phyloP scores from a whole-genome alignment of 495 filamentous ascomycete genomes.

The Penicillium bovifimosum region DNA sequence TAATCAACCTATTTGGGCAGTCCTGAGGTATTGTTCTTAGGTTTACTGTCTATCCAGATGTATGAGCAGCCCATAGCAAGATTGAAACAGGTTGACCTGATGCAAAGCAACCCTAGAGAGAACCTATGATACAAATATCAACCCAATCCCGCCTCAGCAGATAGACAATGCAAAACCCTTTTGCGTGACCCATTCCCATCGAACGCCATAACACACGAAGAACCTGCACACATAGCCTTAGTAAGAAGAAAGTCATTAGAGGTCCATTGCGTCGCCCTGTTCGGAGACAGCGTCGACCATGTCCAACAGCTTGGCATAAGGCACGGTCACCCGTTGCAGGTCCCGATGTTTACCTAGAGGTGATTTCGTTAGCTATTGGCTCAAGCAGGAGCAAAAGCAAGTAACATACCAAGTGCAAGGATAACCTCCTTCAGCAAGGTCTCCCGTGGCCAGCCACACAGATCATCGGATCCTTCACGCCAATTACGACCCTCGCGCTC shows the following conservation, averaged over 20 bases:
- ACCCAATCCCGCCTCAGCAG: neutral
- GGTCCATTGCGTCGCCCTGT: slow-evolving; percentile 51
- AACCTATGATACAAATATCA: slow-evolving; percentile 12
- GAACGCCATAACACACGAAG: slow-evolving; percentile 12
- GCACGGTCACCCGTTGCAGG: slow-evolving; percentile 84
- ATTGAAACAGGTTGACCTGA: neutral
- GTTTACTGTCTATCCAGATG: neutral
- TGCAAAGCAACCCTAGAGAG: neutral
- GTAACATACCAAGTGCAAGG: slow-evolving; percentile 78
- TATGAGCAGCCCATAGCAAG: neutral
- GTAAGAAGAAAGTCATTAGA: slow-evolving; percentile 20
- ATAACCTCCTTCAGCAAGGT: slow-evolving; percentile 85
- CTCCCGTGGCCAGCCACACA: slow-evolving; percentile 86
- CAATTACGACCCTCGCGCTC: slow-evolving; percentile 54
- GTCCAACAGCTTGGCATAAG: slow-evolving; percentile 73
- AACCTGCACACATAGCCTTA: slow-evolving; percentile 1
- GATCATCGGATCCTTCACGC: slow-evolving; percentile 43
- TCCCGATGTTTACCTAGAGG: slow-evolving; percentile 83
- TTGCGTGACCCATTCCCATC: slow-evolving; percentile 1
- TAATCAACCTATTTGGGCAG: neutral
- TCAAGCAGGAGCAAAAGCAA: neutral
- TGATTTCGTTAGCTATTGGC: slow-evolving; percentile 26
- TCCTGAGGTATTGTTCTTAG: neutral
- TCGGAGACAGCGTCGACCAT: slow-evolving; percentile 44
- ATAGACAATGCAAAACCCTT: slow-evolving; percentile 11